Evolutionary conservation across 306 rosid genomes (phyloP), one percentile per base, ranked within the genome.

Genomic region (Trifolium repens): DNA sequence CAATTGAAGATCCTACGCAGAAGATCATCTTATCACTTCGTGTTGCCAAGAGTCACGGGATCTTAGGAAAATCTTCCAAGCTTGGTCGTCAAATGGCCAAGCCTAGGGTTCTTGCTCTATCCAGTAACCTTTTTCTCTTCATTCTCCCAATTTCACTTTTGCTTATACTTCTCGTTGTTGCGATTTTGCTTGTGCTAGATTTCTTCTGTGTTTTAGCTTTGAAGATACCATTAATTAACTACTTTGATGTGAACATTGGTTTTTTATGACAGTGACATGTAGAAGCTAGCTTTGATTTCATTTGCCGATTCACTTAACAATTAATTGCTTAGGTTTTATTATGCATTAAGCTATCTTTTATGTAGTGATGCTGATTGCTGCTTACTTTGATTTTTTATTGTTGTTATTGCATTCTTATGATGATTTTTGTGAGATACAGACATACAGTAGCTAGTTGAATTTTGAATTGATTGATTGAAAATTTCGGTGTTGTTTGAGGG

Each of bases 71-170:
- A 76, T 76, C 92, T 17, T 91, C 88, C 79, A 94, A 85, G 92
- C 84, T 92, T 10, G 91, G 97, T 19, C 98, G 96, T 27, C 92
- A 94, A 68, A 92, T 94, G 99, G 99, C 97, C 35, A 92, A 92
- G 70, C 96, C 99, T 80, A 89, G 98, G 93, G 99, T 94, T 85
- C 97, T 94, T 9, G 98, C 96, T 78, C 90, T 94, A 62, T 92
- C 96, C 66, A 88, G 99, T 94, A 90, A 81, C 30, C 40, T 65
- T 62, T 59, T 76, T 65, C 32, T 35, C 40, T 63, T 22, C 65
- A 5, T 42, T 26, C 16, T 75, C 4, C 8, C 30, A 60, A 42
- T 61, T 69, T 63, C 0, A 13, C 37, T 59, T 0, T 37, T 69
- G n/a, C 15, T 34, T n/a, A 15, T 69, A 44, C 65, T 58, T 24